A percentile compares a stretch with the other conserved stretches of the same genome.
phyloP scores from a whole-genome alignment of 768 basidiomycete genomes.

The Mycena galopus region DNA sequence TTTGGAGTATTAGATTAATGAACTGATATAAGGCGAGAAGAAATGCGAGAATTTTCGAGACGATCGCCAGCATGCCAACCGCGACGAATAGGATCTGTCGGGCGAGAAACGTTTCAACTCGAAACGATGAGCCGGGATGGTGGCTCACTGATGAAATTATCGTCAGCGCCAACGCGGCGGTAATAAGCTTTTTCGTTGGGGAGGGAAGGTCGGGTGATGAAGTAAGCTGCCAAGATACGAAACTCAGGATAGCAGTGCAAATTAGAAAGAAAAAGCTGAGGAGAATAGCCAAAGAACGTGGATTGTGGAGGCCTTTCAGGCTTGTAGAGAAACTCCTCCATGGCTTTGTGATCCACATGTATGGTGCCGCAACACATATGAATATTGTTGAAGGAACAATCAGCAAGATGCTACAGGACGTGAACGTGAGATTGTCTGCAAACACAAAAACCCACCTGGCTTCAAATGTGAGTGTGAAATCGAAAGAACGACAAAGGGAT shows the following conservation, averaged over 20 bases:
- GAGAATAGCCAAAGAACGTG: slow-evolving; percentile 12
- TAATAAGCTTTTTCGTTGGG: slow-evolving; percentile 10
- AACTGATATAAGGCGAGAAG: slow-evolving; percentile 25
- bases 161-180: slow-evolving; percentile 14
- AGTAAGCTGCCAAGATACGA: slow-evolving; percentile 24
- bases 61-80: slow-evolving; percentile 1
- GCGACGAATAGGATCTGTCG: slow-evolving; percentile 6
- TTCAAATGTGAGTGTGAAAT: slow-evolving; percentile 27
- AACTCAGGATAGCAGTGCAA: slow-evolving; percentile 14
- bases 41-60: slow-evolving; percentile 19
- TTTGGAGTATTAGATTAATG: slow-evolving; percentile 24
- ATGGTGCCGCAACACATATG: slow-evolving; percentile 11
- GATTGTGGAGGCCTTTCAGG: background rate
- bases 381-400: slow-evolving; percentile 23
- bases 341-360: slow-evolving; percentile 14
- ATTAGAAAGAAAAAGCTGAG: slow-evolving; percentile 3
- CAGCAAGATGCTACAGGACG: background rate
- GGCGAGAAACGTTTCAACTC: background rate
- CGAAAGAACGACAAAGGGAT: slow-evolving; percentile 23
- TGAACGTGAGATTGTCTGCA: background rate
- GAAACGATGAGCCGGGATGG: background rate
- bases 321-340: slow-evolving; percentile 4
- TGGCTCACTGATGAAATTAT: slow-evolving; percentile 14
- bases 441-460: slow-evolving; percentile 6
- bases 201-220: slow-evolving; percentile 13